A percentile compares a stretch with the other conserved stretches of the same genome.
These are phyloP conservation scores for Austropuccinia psidii DNA, from an alignment of 1,284 basidiomycete species.

Conservation along the genomic window DNA sequence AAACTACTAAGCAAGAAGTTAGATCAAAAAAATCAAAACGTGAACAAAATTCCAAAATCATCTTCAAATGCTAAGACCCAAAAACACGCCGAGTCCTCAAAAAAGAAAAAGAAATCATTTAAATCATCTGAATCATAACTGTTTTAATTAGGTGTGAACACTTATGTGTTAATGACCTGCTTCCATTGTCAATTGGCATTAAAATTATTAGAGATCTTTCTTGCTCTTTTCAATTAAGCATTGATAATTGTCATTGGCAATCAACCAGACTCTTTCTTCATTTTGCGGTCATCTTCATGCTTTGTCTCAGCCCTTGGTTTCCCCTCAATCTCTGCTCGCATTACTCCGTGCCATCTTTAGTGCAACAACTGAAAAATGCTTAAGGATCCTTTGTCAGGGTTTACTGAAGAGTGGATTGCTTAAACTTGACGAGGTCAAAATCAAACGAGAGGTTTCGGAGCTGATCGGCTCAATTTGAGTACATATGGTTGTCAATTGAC, in stretches of 20 bases:
- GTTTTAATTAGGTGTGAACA: too few species aligned
- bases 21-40: not conserved
- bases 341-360: slow-evolving; percentile 42
- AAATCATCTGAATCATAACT: too few species aligned
- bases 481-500: slow-evolving; percentile 25
- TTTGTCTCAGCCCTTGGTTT: slow-evolving; percentile 38
- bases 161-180: slow-evolving; percentile 37
- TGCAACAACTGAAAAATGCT: slow-evolving; percentile 42
- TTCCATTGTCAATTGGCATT: slow-evolving; percentile 54
- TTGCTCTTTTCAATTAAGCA: slow-evolving; percentile 72
- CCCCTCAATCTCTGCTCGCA: slow-evolving; percentile 23
- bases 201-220: slow-evolving; percentile 78
- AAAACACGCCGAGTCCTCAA: too few species aligned
- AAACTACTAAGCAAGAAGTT: slow-evolving; percentile 6
- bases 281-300: slow-evolving; percentile 76
- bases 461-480: slow-evolving; percentile 21
- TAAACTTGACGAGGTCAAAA: slow-evolving; percentile 2
- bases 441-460: slow-evolving; percentile 28
- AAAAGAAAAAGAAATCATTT: too few species aligned
- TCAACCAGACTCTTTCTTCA: slow-evolving; percentile 77
- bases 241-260: slow-evolving; percentile 80
- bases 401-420: slow-evolving; percentile 39
- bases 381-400: slow-evolving; percentile 42
- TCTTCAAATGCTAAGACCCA: too few species aligned
- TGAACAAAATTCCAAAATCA: too few species aligned